A percentile compares a stretch with the other conserved stretches of the same genome.
Evolutionary conservation across 176 grass and related monocot species (phyloP).

Genomic region (Chloris gayana): DNA sequence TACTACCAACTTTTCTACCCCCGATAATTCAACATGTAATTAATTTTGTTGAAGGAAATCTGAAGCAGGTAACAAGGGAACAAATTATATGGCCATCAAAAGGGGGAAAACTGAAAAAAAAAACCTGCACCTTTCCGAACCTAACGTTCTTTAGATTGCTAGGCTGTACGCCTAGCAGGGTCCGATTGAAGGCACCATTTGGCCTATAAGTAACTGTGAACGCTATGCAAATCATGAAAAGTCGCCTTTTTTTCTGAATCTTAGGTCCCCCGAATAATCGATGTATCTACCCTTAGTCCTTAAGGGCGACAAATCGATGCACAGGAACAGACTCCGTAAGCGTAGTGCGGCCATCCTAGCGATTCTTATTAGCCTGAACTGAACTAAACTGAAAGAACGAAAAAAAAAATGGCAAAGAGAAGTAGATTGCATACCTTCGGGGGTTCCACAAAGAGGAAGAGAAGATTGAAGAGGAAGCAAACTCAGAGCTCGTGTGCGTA

Average conservation of each 20-base stretch:
- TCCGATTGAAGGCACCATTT: neutral
- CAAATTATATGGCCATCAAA: neutral
- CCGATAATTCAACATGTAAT: neutral
- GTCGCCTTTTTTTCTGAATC: neutral
- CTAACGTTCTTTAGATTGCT: neutral
- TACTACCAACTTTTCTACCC: neutral
- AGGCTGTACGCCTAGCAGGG: too few relatives aligned
- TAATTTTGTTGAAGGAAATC: neutral
- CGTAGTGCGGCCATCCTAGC: neutral
- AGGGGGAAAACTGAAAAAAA: neutral
- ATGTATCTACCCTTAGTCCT: neutral
- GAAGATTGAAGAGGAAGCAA: neutral
- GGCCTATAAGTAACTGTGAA: neutral
- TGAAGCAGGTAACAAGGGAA: neutral
- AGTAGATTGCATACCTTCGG: constrained; percentile 29
- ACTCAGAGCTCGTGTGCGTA: neutral
- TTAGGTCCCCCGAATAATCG: neutral
- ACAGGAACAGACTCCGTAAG: neutral
- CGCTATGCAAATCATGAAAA: neutral
- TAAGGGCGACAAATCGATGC: neutral
- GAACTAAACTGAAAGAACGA: neutral
- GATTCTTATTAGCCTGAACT: neutral
- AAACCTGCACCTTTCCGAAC: neutral
- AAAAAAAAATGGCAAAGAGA: neutral
- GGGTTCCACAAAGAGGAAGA: neutral